Evolutionary conservation across 257 asterid species (phyloP), one percentile per base, ranked within the genome.

Genomic region (Nicotiana paniculata): DNA sequence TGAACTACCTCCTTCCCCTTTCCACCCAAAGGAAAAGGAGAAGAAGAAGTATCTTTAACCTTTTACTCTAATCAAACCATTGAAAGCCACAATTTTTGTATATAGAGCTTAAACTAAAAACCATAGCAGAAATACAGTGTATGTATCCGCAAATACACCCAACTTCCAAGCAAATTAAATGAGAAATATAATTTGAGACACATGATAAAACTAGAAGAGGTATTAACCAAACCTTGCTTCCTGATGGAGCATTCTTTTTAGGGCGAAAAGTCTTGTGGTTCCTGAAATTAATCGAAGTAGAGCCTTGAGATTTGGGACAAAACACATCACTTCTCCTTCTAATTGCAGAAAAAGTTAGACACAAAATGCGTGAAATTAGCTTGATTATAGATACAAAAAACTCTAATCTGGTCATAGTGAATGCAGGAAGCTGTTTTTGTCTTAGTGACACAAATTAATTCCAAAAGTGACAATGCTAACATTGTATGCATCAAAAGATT

Each of bases 241-340:
- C 98, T 12, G 98, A 93, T 9, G 97, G 97, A 24, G 96, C 94
- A 86, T 93, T 94, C 85, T 94, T 91, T 81, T 94, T 94, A 66
- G 98, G 97, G 78, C 98, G 97, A 87, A 93, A 94, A 4, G 98
- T 93, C 85, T 91, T 90, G 84, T 93, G 97, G 75, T 93, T 94
- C 91, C 97, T 94, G 91, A 54, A 37, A 28, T 57, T 17, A 55
- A 55, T 55, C n/a, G 17, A 55, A 55, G 17, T 17, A 55, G 9
- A 55, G 62, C 62, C 21, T 57, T 53, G 21, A 55, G 2, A 55
- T 5, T 55, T 55, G n/a, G n/a, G 61, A 16, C 8, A 5, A 55
- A 55, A 55, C 8, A 16, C 61, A 15, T 55, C n/a, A 55, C 3
- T 55, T 55, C 61, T 16, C n/a, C 61, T 55, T 55, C 8, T 55